These are phyloP conservation scores for Aspergillus unguis DNA, from an alignment of 2,329 filamentous ascomycete genomes.

Conservation along the genomic window DNA sequence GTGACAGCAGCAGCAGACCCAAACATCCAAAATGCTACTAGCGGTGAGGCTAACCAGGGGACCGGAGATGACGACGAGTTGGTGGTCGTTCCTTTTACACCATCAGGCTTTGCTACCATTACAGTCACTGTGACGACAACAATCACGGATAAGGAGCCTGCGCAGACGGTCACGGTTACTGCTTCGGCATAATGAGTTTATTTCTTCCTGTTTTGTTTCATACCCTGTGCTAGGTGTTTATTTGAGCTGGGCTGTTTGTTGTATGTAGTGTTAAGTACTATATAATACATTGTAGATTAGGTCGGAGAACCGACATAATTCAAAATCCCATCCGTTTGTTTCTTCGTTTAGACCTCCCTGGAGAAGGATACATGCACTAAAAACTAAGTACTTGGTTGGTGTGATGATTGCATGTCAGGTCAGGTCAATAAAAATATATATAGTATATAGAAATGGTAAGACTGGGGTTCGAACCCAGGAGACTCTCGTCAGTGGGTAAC, in stretches of 20 bases:
- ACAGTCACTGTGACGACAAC: conserved; percentile 18
- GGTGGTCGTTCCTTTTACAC: conserved; percentile 16
- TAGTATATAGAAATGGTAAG: neutral
- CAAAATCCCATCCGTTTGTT: no score
- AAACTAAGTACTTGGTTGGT: no score
- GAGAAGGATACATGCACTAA: no score
- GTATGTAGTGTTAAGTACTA: neutral
- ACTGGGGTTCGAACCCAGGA: neutral
- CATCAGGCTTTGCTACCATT: conserved; percentile 12
- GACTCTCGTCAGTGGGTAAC: neutral
- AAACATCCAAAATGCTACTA: neutral
- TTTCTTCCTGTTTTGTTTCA: neutral
- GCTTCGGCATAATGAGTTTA: neutral
- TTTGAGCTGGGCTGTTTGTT: neutral
- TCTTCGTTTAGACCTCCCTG: no score
- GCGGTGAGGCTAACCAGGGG: neutral
- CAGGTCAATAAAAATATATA: neutral
- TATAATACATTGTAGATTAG: neutral
- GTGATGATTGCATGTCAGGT: no score
- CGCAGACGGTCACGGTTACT: conserved; percentile 7
- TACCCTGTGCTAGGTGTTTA: neutral
- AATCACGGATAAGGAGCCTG: conserved; percentile 12
- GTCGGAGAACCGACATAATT: no score
- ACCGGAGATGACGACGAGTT: neutral
- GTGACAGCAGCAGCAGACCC: neutral